phyloP scores from a whole-genome alignment of 2,329 filamentous ascomycete genomes.

The Leptographium wingfieldii region DNA sequence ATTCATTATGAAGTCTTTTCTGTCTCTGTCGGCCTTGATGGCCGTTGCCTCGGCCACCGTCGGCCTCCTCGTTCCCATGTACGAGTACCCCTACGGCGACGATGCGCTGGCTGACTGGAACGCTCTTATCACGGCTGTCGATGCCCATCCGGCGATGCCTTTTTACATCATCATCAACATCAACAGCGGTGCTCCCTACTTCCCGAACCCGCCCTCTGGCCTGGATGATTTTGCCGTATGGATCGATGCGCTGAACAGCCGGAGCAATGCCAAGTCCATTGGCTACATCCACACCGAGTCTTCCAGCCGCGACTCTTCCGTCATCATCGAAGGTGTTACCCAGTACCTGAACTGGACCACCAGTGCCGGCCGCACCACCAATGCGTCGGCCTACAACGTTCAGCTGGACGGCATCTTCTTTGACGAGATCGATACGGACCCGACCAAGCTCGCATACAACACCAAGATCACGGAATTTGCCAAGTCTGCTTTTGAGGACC shows the following conservation, averaged over 20 bases:
- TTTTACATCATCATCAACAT: slow-evolving; percentile 13
- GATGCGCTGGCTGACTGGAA: slow-evolving; percentile 9
- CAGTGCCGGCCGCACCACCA: slow-evolving; percentile 1
- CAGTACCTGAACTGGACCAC: slow-evolving; percentile 10
- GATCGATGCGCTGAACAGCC: slow-evolving; percentile 8
- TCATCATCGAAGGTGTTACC: slow-evolving; percentile 4
- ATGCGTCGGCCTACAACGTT: slow-evolving; percentile 6
- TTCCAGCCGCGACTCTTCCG: slow-evolving; percentile 2
- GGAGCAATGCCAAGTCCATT: slow-evolving; percentile 9
- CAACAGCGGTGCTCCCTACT: slow-evolving; percentile 6
- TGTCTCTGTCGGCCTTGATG: neutral
- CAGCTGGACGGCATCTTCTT: slow-evolving; percentile 12
- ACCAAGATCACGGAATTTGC: slow-evolving; percentile 7
- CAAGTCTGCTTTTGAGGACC: slow-evolving; percentile 1
- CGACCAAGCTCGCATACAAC: slow-evolving; percentile 7
- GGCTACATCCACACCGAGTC: slow-evolving; percentile 10
- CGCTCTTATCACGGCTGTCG: slow-evolving; percentile 9
- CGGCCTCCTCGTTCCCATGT: slow-evolving; percentile 13
- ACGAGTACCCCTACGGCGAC: slow-evolving; percentile 11
- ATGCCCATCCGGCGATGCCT: slow-evolving; percentile 8
- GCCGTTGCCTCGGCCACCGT: slow-evolving; percentile 16
- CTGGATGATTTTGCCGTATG: slow-evolving; percentile 6
- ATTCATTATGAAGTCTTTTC: slow-evolving; percentile 4
- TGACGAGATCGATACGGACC: slow-evolving; percentile 11
- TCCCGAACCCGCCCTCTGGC: slow-evolving; percentile 7